Evolutionary conservation across 208 protist species (phyloP), one percentile per base, ranked within the genome.

Genomic region (Leishmania turanica): DNA sequence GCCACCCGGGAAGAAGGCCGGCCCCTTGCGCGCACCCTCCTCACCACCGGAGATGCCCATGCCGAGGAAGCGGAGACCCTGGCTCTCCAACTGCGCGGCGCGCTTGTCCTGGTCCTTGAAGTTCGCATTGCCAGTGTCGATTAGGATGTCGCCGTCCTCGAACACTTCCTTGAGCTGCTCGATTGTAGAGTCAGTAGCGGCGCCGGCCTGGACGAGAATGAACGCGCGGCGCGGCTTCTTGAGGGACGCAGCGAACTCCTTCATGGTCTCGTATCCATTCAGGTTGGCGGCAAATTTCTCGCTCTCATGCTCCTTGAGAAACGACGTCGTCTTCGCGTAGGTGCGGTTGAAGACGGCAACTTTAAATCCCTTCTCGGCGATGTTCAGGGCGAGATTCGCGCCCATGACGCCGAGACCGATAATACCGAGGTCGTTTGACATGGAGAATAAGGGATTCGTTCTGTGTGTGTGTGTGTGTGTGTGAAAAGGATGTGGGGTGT

Each of bases 341-440:
- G 97, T 98, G 84, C 98, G 94, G 86, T 99, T 99, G 87, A 94
- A 98, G 24, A 99, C 93, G 17, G 97, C 92, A 19, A 99, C 96
- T 6, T 92, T 84, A 79, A 99, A 99, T 54, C 98, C 98, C 78
- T 99, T 94, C 80, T 98, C 94, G 34, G 97, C 98, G 86, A 99
- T 99, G 92, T 99, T 99, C 49, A 99, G 92, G 19, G 98, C 98
- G 45, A 99, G 87, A 90, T 99, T 99, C 84, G 99, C 91, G 79
- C 99, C 99, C 99, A 99, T 99, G 34, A 99, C 99, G 78, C 95
- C 99, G 15, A 99, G 92, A 66, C 99, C 99, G 64, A 99, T 93
- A 65, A 99, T 92, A 75, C 98, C 98, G 77, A 99, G 94, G 82
- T 98, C 96, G 90, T 96, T 95, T 47, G 92, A 96, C 90, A 96